These are phyloP conservation scores for Emericellopsis atlantica DNA, from an alignment of 2,329 filamentous ascomycete species.

Conservation along the genomic window DNA sequence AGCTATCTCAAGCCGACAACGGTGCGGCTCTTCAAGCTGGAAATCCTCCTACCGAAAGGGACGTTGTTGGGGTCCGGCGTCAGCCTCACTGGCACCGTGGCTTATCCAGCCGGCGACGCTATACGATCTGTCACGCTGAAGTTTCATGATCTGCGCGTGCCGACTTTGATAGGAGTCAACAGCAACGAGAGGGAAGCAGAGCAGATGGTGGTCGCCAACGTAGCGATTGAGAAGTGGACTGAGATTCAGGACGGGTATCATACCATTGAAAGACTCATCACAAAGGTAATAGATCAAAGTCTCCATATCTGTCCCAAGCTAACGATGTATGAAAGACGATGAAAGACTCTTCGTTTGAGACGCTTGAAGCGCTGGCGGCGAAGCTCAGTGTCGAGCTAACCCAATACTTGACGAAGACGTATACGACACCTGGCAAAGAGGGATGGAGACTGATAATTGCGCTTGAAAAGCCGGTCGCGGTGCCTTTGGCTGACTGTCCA, in stretches of 20 bases:
- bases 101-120: neutral
- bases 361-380: constrained; percentile 46
- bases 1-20: constrained; percentile 16
- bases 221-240: constrained; percentile 45
- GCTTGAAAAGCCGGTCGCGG: constrained; percentile 62
- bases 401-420: neutral
- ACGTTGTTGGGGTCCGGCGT: constrained; percentile 52
- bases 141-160: constrained; percentile 46
- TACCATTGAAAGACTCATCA: constrained; percentile 44
- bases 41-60: constrained; percentile 52
- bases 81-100: constrained; percentile 32
- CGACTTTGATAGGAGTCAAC: constrained; percentile 62
- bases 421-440: neutral
- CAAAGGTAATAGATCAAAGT: constrained; percentile 36
- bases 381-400: neutral
- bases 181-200: constrained; percentile 53
- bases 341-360: constrained; percentile 45
- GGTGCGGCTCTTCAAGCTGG: constrained; percentile 35
- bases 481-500: constrained; percentile 60
- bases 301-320: neutral
- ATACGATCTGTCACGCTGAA: constrained; percentile 19
- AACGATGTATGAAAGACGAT: constrained; percentile 27
- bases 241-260: constrained; percentile 35
- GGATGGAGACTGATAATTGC: constrained; percentile 44
- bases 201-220: constrained; percentile 52